Percentiles rank a stretch among this genome's conserved stretches.
phyloP scores from a whole-genome alignment of 2,329 filamentous ascomycete genomes.

The Lachnellula occidentalis region DNA sequence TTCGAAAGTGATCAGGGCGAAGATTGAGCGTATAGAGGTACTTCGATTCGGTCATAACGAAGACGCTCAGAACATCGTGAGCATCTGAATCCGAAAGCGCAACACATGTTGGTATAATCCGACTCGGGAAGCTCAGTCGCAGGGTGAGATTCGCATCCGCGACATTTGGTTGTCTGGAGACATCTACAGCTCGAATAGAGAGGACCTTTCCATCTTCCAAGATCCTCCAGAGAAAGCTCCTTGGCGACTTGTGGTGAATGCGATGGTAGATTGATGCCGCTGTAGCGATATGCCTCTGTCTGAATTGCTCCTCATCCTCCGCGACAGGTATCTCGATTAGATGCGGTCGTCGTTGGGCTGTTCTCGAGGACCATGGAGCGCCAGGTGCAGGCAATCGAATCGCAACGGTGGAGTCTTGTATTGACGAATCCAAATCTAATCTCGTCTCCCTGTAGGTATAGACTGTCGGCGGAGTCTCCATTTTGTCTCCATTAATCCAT shows the following conservation, averaged over 20 bases:
- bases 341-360: conserved; percentile 37
- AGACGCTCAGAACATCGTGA: conserved; percentile 71
- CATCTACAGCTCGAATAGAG: conserved; percentile 77
- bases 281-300: conserved; percentile 65
- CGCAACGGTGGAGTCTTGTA: conserved; percentile 62
- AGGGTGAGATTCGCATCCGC: conserved; percentile 69
- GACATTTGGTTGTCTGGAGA: conserved; percentile 62
- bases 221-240: conserved; percentile 87
- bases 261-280: conserved; percentile 83
- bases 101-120: conserved; percentile 72
- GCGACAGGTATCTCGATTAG: conserved; percentile 35
- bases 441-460: conserved; percentile 83
- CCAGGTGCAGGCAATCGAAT: conserved; percentile 58
- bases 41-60: conserved; percentile 72
- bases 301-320: conserved; percentile 71
- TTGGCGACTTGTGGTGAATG: conserved; percentile 66
- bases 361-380: conserved; percentile 30
- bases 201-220: conserved; percentile 74
- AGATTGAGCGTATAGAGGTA: conserved; percentile 81
- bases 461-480: conserved; percentile 57
- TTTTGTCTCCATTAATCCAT: conserved; percentile 56
- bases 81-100: conserved; percentile 75
- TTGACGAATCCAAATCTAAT: conserved; percentile 72
- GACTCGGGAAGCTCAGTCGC: conserved; percentile 68
- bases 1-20: conserved; percentile 74